A percentile compares a stretch with the other conserved stretches of the same genome.
These are phyloP conservation scores for Ophiobolus disseminans DNA, from an alignment of 2,329 filamentous ascomycete genomes.

Conservation along the genomic window DNA sequence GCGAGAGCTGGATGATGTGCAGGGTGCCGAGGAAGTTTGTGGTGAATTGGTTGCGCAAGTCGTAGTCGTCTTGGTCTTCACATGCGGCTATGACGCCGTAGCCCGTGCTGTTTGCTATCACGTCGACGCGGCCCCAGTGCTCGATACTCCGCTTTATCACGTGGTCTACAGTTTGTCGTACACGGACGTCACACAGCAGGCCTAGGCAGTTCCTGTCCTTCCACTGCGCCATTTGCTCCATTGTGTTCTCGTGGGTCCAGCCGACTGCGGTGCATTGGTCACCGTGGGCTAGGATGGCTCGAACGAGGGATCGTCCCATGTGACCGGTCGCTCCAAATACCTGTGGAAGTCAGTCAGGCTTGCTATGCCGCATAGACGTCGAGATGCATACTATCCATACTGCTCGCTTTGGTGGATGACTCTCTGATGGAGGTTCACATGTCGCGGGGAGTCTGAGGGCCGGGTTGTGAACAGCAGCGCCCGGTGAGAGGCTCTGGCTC, in stretches of 20 bases:
- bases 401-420: constrained; percentile 73
- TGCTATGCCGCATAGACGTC: not conserved
- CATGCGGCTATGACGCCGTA: constrained; percentile 95
- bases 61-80: constrained; percentile 95
- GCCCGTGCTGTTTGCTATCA: constrained; percentile 88
- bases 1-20: constrained; percentile 86
- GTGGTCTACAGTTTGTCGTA: constrained; percentile 75
- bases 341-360: constrained; percentile 43
- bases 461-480: constrained; percentile 42
- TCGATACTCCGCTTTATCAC: constrained; percentile 74
- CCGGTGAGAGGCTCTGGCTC: constrained; percentile 48
- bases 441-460: constrained; percentile 75
- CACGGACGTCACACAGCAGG: constrained; percentile 87
- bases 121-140: constrained; percentile 81
- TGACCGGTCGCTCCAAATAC: constrained; percentile 97
- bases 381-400: constrained; percentile 80
- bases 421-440: constrained; percentile 80
- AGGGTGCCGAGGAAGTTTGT: constrained; percentile 97
- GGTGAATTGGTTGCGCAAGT: constrained; percentile 94
- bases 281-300: constrained; percentile 77
- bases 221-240: constrained; percentile 74
- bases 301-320: constrained; percentile 89
- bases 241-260: constrained; percentile 77
- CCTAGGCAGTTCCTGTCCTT: constrained; percentile 73
- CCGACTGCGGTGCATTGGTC: constrained; percentile 89